Conservation (phyloP, 2,329 filamentous ascomycete species). For the Plectosphaerella sp. region DNA sequence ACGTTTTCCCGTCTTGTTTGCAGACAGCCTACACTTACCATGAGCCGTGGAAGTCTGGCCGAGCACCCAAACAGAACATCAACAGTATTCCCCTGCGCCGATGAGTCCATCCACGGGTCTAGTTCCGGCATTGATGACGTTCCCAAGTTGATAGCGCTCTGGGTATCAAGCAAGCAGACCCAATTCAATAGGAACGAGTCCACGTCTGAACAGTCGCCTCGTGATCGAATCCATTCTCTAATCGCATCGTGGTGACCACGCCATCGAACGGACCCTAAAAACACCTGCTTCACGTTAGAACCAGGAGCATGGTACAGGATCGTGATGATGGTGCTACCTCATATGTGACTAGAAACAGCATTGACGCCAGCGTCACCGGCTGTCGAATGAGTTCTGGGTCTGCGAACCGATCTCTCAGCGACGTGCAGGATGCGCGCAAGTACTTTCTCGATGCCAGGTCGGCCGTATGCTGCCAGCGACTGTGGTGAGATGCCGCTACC, state of each 20-base stretch:
- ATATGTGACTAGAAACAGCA: neutral
- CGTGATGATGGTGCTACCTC: neutral
- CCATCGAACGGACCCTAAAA: slow-evolving; percentile 3
- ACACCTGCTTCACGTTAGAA: neutral
- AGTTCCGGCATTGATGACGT: neutral
- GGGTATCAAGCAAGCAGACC: slow-evolving; percentile 4
- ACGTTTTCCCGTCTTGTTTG: neutral
- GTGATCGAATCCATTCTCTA: slow-evolving; percentile 3
- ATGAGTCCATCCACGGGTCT: neutral
- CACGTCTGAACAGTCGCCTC: slow-evolving; percentile 2
- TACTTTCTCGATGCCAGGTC: neutral
- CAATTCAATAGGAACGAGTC: slow-evolving; percentile 3
- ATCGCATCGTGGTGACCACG: slow-evolving; percentile 3
- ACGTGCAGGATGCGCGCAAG: neutral
- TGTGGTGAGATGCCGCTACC: neutral
- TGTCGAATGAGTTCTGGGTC: neutral
- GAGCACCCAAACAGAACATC: neutral
- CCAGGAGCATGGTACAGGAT: too few relatives aligned
- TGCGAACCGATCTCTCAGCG: neutral
- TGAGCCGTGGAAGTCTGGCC: neutral
- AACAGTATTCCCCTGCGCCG: neutral
- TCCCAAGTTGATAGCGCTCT: slow-evolving; percentile 3
- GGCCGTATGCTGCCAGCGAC: slow-evolving; percentile 1
- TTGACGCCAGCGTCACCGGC: neutral
- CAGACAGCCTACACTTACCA: neutral